Base-by-base conservation (phyloP, 2,329 filamentous ascomycete species). In the Graphilbum ipis-grandicollis region DNA sequence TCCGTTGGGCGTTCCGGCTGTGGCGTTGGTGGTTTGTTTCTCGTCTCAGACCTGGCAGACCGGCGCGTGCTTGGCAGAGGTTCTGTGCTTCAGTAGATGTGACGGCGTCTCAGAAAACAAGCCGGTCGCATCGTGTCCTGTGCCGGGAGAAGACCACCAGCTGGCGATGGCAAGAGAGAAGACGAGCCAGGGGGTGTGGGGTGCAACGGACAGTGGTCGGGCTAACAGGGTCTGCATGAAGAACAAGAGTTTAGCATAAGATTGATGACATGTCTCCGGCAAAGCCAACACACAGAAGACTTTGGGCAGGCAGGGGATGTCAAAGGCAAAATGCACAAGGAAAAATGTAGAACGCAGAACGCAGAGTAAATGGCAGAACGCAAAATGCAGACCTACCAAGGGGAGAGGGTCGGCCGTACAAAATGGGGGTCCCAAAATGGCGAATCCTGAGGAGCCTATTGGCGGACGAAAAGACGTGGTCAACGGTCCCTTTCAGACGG, bases 91-190 rank as follows among this genome's bases (percentile, higher is more conserved):
- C 52, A 58, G 48, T 56, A 51, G 54, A 52, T 52, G 53, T 49
- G 51, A 45, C 51, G 51, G 46, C 56, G 56, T 53, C 52, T 58
- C 52, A 56, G 49, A 47, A 47, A 49, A 47, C 51, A 50, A 48
- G 44, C 48, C 52, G 49, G 53, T 57, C 52, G 57, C 57, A 60
- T 60, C 56, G 54, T 60, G 53, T 49, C 53, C 49, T 45, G 43
- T 41, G 46, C 39, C 38, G 23, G 34, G 28, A 39, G 40, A 29
- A 29, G n/a, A n/a, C n/a, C 9, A 29, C 28, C 8, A 10, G 28
- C 9, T n/a, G 28, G 28, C 9, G 8, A 25, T 13, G 10, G 26
- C 10, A 7, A 28, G 12, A 13, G 14, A 28, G 44, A 36, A 39
- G n/a, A 18, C 25, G 35, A 36, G 29, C 29, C 33, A 22, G 38